Evolutionary conservation across 2,329 filamentous ascomycete species (phyloP), one percentile per base, ranked within the genome.

Genomic region (Aspergillus tubingensis): DNA sequence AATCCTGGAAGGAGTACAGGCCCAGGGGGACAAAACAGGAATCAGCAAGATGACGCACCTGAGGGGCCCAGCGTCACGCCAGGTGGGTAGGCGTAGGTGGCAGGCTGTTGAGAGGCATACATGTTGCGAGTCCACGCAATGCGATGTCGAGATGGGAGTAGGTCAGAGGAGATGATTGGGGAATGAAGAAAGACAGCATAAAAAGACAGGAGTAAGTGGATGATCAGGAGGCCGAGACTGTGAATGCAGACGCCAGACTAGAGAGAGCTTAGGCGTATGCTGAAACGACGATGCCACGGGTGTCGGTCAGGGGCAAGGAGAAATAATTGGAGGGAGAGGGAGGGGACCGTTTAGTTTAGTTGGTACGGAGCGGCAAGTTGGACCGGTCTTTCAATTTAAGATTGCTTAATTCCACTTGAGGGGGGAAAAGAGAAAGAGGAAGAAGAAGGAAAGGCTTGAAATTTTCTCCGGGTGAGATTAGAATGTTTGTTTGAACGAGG

Each of bases 1-100:
- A 44, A 54, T 32, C 52, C 36, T 57, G 52, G 48, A 41, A 60
- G 49, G 52, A 52, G 44, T 52, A 61, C 39, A 52, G 44, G 54
- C 60, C 39, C 48, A 55, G 49, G 51, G 23, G 23, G 32, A 50
- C 47, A 50, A 51, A 60, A 58, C 49, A 50, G 53, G 38, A 58
- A 65, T 56, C 59, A 58, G 60, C 38, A 52, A 54, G 49, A 62
- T 71, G 68, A 75, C 73, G 70, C 66, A 75, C 73, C 71, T 72
- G 68, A 67, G 59, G 68, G 67, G 52, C 67, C 68, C 67, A 73
- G 65, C 63, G 72, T 69, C 54, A 72, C 66, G 67, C 71, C 68
- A 60, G 72, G 70, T 66, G 71, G 68, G 65, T 72, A 74, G 62
- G 70, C 65, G 62, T 63, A 66, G 25, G 68, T 68, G 63, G 70